Percentiles rank a stretch among this genome's conserved stretches.
phyloP scores from a whole-genome alignment of 176 grass and related monocot genomes.

The Cenchrus americanus region DNA sequence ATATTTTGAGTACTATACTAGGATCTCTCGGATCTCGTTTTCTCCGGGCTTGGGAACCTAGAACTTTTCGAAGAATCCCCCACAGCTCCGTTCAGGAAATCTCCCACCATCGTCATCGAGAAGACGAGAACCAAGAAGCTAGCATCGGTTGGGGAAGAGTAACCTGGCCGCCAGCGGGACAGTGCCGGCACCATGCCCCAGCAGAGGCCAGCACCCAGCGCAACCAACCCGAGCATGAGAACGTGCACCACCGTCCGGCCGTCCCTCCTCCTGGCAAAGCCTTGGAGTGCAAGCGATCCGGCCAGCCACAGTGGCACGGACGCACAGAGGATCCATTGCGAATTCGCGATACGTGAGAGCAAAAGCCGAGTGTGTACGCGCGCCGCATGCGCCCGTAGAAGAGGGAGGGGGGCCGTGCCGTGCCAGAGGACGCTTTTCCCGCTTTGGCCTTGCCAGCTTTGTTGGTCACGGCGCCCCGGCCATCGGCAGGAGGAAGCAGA shows the following conservation, averaged over 20 bases:
- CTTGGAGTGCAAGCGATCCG: slow-evolving; percentile 21
- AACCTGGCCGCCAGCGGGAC: not conserved
- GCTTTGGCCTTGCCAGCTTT: not conserved
- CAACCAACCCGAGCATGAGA: not conserved
- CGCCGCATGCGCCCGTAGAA: no score
- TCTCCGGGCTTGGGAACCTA: not conserved
- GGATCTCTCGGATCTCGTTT: not conserved
- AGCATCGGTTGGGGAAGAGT: not conserved
- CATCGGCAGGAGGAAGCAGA: not conserved
- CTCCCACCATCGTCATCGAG: not conserved
- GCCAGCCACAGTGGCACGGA: not conserved
- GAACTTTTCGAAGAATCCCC: not conserved
- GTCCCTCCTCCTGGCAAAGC: not conserved
- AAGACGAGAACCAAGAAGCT: not conserved
- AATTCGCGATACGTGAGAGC: not conserved
- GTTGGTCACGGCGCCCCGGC: slow-evolving; percentile 16
- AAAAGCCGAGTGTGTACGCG: no score
- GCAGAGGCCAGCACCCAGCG: not conserved
- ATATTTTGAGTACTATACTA: no score
- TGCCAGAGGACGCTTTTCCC: not conserved
- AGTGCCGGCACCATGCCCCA: not conserved
- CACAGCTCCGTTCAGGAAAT: not conserved
- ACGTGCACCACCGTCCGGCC: not conserved
- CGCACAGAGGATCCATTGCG: not conserved
- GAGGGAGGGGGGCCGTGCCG: not conserved